A percentile compares a stretch with the other conserved stretches of the same genome.
phyloP scores from a whole-genome alignment of 1,284 basidiomycete genomes.

The Abortiporus biennis region DNA sequence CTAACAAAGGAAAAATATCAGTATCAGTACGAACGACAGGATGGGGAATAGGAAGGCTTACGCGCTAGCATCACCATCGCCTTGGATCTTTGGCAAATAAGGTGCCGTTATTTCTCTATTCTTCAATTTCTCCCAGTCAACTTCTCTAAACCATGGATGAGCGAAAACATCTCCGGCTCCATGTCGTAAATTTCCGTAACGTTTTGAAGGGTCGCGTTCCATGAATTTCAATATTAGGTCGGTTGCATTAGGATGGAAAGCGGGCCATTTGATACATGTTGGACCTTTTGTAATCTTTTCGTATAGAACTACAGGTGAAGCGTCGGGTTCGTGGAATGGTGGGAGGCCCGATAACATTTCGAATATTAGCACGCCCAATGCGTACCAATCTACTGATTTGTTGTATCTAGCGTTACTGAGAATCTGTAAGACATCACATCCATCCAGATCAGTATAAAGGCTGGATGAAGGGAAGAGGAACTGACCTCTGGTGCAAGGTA shows the following conservation, averaged over 20 bases:
- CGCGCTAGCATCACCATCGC: conserved; percentile 90
- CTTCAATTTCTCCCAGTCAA: conserved; percentile 87
- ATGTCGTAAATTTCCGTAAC: conserved; percentile 88
- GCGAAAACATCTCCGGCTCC: conserved; percentile 95
- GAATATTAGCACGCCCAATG: conserved; percentile 93
- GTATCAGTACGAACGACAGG: conserved; percentile 1
- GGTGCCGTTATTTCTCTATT: conserved; percentile 93
- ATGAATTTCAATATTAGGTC: conserved; percentile 90
- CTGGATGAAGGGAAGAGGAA: conserved; percentile 1
- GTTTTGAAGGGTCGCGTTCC: conserved; percentile 85
- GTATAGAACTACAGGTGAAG: conserved; percentile 63
- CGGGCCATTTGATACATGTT: conserved; percentile 81
- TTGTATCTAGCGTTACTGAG: conserved; percentile 92
- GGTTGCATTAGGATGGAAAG: conserved; percentile 79
- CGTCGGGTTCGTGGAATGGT: conserved; percentile 66
- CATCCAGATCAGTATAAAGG: conserved; percentile 6
- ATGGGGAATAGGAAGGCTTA: conserved; percentile 36
- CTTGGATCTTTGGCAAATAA: conserved; percentile 82
- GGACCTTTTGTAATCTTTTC: conserved; percentile 82
- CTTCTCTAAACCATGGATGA: conserved; percentile 96
- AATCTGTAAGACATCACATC: conserved; percentile 37
- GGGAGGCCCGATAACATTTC: conserved; percentile 93
- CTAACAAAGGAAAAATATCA: conserved; percentile 28
- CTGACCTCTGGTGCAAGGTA: conserved; percentile 87
- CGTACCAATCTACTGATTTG: conserved; percentile 99